Conservation (phyloP, 257 asterid genomes). For the Solanum bulbocastanum region DNA sequence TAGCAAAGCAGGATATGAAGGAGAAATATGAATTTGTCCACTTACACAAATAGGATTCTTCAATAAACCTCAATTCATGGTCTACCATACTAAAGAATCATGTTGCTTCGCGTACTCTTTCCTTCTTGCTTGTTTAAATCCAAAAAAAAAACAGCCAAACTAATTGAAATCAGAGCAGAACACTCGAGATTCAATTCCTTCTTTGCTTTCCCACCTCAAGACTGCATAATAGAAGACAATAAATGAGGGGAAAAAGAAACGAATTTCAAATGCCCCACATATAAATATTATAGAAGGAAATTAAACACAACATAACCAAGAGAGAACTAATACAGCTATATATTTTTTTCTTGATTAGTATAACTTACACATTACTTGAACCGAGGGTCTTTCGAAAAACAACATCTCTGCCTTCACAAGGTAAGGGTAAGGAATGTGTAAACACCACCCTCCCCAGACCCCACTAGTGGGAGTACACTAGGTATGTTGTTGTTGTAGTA, state of each 20-base stretch:
- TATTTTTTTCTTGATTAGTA: background rate
- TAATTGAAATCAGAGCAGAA: background rate
- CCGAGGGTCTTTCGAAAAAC: background rate
- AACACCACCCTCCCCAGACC: background rate
- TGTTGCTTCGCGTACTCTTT: background rate
- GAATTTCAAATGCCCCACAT: background rate
- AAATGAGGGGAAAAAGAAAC: background rate
- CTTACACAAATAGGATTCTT: background rate
- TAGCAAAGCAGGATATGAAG: background rate
- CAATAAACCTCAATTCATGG: background rate
- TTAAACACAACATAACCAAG: background rate
- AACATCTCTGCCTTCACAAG: background rate
- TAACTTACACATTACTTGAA: background rate
- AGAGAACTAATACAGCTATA: background rate
- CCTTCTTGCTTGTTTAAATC: background rate
- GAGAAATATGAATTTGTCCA: background rate
- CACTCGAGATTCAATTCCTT: background rate
- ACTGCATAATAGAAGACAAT: background rate
- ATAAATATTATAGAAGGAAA: background rate
- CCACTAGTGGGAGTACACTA: background rate
- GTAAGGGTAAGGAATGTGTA: background rate
- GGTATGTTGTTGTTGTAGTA: background rate
- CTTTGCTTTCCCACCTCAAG: background rate
- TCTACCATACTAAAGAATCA: background rate
- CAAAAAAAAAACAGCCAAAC: background rate